phyloP scores from a whole-genome alignment of 441 rosid species.

The Manihot esculenta region DNA sequence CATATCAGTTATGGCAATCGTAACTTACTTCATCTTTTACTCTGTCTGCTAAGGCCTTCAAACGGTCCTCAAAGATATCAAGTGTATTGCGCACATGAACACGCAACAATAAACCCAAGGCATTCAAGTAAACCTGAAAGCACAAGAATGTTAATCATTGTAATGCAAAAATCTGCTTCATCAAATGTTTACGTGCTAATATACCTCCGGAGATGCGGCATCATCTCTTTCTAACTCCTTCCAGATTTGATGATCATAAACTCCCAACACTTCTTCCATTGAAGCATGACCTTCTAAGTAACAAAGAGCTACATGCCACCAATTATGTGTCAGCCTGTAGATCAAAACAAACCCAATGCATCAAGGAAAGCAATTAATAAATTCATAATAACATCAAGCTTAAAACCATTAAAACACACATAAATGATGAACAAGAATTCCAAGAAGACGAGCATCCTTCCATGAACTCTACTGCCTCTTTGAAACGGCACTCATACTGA shows the following conservation, averaged over 20 bases:
- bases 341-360: slow-evolving; percentile 12
- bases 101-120: slow-evolving; percentile 74
- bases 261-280: slow-evolving; percentile 49
- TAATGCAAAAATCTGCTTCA: slow-evolving; percentile 13
- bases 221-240: slow-evolving; percentile 65
- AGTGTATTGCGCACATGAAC: slow-evolving; percentile 54
- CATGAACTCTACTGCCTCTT: slow-evolving; percentile 91
- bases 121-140: slow-evolving; percentile 74
- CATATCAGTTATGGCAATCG: not conserved
- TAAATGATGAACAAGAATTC: slow-evolving; percentile 70
- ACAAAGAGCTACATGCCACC: slow-evolving; percentile 98
- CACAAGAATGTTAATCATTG: slow-evolving; percentile 12
- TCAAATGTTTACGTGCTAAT: not conserved
- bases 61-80: slow-evolving; percentile 47
- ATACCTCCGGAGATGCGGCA: slow-evolving; percentile 56
- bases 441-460: slow-evolving; percentile 63
- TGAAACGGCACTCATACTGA: slow-evolving; percentile 68
- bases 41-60: slow-evolving; percentile 47
- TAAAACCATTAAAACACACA: slow-evolving; percentile 42
- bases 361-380: slow-evolving; percentile 11
- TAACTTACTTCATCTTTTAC: slow-evolving; percentile 57
- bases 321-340: slow-evolving; percentile 81
- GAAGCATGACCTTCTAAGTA: slow-evolving; percentile 88
- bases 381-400: not conserved
- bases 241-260: slow-evolving; percentile 73